These are phyloP conservation scores for Geotrichum carabidarum DNA, from an alignment of 1,139 yeast genomes.

Conservation along the genomic window DNA sequence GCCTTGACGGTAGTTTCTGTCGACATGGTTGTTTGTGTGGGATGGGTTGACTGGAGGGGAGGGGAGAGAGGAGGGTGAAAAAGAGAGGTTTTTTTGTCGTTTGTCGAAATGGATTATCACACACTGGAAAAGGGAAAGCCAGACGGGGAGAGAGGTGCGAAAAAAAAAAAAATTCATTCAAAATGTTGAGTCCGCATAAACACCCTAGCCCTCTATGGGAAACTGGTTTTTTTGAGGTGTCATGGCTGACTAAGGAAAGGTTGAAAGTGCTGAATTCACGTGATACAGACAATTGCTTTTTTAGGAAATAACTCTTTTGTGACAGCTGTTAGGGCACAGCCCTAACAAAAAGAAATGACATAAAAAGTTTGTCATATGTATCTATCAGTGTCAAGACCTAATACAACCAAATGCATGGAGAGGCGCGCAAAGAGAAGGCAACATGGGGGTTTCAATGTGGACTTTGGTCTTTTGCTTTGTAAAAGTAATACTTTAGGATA, in stretches of 20 bases:
- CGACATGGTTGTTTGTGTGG: conserved; percentile 44
- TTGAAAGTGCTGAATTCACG: neutral
- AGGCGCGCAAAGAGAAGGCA: too few relatives aligned
- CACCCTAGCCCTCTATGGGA: conserved; percentile 9
- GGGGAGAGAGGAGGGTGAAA: neutral
- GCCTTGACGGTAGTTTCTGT: conserved; percentile 80
- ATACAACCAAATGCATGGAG: too few relatives aligned
- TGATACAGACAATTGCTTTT: neutral
- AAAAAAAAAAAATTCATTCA: conserved; percentile 15
- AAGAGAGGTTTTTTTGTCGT: neutral
- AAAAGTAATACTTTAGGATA: too few relatives aligned
- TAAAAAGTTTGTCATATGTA: too few relatives aligned
- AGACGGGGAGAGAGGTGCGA: neutral
- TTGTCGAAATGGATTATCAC: conserved; percentile 2
- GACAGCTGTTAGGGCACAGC: conserved; percentile 17
- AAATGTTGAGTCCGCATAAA: neutral
- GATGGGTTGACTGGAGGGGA: neutral
- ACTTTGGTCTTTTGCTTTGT: too few relatives aligned
- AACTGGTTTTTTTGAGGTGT: neutral
- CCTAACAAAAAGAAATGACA: conserved; percentile 7
- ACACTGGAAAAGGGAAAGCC: neutral
- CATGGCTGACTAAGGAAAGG: neutral
- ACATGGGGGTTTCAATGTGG: too few relatives aligned
- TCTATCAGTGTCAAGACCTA: too few relatives aligned
- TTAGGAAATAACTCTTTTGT: conserved; percentile 4